Base-by-base conservation (phyloP, 208 protist species). In the Acanthamoeba royreba region DNA sequence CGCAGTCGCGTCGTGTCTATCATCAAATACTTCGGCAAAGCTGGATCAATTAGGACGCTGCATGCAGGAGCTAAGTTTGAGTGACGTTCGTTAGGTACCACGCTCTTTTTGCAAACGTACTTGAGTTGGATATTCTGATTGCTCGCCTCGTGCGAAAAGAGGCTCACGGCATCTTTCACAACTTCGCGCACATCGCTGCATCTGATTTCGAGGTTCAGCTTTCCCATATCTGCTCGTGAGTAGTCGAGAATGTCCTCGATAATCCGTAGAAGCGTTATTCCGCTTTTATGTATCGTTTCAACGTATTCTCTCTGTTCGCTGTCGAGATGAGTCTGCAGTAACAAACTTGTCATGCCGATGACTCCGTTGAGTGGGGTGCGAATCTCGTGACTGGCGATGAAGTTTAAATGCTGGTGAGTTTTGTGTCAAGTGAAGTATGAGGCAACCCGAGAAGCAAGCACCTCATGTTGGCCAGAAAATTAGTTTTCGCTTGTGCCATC, bases 361-460 rank as follows among this genome's bases (percentile, higher is more conserved):
- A 95, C 45, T 31, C 94, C 94, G 81, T 93, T 93, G 11, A 95
- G 35, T 4, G 94, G 94, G 17, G 94, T 95, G 3, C 94, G 33
- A 79, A 95, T 95, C 66, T 95, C 94, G 31, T 95, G 94, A n/a
- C 72, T 91, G 90, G 58, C 38, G 58, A 11, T 22, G 4, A 31
- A 15, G n/a, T 33, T 9, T 33, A 11, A 1, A 22, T 40, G 58
- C 19, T 9, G 49, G 49, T 9, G 49, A 19, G 49, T 25, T 9
- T 19, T 25, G 9, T 19, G 19, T 55, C 49, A 55, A 19, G 49
- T 19, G 19, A 9, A 55, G 49, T 9, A 55, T 25, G 49, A 55
- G 19, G 49, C 9, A 55, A 19, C 9, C 9, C 13, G 49, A 55
- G 19, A 9, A 25, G 49, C 9, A 55, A n/a, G 28, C 17, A 87